Percentiles rank a stretch among this genome's conserved stretches.
phyloP scores from a whole-genome alignment of 164 flowering plant species.

The Nymphaea colorata region DNA sequence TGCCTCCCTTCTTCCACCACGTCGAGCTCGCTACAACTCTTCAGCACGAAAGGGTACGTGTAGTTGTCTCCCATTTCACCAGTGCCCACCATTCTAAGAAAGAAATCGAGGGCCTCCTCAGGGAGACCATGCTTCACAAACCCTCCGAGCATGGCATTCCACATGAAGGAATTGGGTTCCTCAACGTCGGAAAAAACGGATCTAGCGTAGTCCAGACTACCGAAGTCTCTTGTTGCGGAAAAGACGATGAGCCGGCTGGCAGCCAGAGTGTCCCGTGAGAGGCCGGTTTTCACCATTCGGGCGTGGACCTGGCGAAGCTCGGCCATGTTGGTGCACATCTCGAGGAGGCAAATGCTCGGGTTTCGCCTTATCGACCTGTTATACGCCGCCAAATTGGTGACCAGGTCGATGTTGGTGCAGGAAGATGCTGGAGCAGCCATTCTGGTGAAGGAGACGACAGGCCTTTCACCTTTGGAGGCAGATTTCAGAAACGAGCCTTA shows the following conservation, averaged over 20 bases:
- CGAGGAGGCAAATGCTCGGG: slow-evolving; percentile 2
- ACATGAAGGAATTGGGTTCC: slow-evolving; percentile 50
- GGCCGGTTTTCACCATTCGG: slow-evolving; percentile 36
- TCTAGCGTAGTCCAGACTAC: slow-evolving; percentile 20
- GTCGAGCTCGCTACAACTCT: slow-evolving; percentile 36
- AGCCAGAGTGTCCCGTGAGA: slow-evolving; percentile 38
- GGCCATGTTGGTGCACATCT: slow-evolving; percentile 13
- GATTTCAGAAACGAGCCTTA: no score
- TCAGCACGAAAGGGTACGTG: slow-evolving; percentile 47
- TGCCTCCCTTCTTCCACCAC: slow-evolving; percentile 38
- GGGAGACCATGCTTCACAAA: slow-evolving; percentile 25
- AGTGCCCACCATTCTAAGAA: slow-evolving; percentile 24
- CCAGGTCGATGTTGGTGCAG: not conserved
- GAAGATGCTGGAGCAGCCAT: no score
- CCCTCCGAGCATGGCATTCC: slow-evolving; percentile 45
- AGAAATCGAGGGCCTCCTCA: slow-evolving; percentile 28
- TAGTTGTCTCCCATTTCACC: slow-evolving; percentile 34
- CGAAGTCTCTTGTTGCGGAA: slow-evolving; percentile 7
- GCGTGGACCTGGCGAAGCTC: slow-evolving; percentile 32
- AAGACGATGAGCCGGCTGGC: slow-evolving; percentile 30
- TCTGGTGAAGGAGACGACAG: no score
- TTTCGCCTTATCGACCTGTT: not conserved
- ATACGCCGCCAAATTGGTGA: not conserved
- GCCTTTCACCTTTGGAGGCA: no score
- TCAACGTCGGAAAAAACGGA: slow-evolving; percentile 22